Evolutionary conservation across 2,329 filamentous ascomycete species (phyloP).

Genomic region (Claviceps maximensis): DNA sequence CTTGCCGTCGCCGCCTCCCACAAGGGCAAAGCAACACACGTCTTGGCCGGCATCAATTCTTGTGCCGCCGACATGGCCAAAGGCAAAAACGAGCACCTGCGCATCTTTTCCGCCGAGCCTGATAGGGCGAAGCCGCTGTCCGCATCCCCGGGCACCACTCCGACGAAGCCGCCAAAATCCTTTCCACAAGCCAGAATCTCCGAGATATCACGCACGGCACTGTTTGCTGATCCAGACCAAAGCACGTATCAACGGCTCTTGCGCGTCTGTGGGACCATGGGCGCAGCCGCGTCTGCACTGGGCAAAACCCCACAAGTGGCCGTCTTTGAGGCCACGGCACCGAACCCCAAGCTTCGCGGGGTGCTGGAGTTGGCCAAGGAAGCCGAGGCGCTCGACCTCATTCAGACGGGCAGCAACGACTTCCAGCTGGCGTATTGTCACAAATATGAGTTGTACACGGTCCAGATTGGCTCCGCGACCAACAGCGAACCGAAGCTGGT

Average conservation of each 20-base stretch:
- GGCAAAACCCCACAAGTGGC: conserved; percentile 66
- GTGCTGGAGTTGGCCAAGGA: conserved; percentile 39
- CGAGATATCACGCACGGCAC: conserved; percentile 37
- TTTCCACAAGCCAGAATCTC: conserved; percentile 26
- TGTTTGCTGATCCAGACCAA: conserved; percentile 36
- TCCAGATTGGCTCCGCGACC: conserved; percentile 40
- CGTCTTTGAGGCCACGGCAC: conserved; percentile 53
- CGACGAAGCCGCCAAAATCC: not conserved
- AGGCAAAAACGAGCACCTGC: conserved; percentile 73
- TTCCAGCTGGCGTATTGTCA: conserved; percentile 71
- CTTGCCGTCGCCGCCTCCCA: conserved; percentile 57
- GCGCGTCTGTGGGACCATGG: conserved; percentile 51
- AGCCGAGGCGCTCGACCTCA: conserved; percentile 57
- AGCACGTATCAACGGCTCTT: conserved; percentile 48
- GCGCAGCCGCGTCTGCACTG: conserved; percentile 66
- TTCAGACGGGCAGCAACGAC: conserved; percentile 43
- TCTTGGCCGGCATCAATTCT: conserved; percentile 74
- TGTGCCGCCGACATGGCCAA: conserved; percentile 56
- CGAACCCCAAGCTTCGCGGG: conserved; percentile 31
- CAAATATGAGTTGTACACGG: conserved; percentile 58
- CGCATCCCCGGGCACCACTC: conserved; percentile 12
- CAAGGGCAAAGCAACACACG: conserved; percentile 38
- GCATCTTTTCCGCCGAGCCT: conserved; percentile 52
- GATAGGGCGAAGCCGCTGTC: conserved; percentile 17
- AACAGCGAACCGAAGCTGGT: conserved; percentile 35